phyloP scores from a whole-genome alignment of 2,329 filamentous ascomycete genomes.

The Trichothecium sympodiale region DNA sequence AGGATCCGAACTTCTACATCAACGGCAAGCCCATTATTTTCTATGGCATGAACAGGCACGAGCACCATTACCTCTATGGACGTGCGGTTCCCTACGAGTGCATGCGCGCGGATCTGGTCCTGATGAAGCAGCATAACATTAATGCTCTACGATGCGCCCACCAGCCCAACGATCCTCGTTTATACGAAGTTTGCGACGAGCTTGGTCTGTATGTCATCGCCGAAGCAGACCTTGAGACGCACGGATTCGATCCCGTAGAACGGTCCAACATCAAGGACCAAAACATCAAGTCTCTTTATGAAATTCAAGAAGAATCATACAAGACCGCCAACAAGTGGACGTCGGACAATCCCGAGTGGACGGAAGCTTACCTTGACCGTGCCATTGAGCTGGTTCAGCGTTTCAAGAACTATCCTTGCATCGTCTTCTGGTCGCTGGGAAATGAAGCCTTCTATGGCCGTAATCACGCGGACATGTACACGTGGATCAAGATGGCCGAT shows the following conservation, averaged over 20 bases:
- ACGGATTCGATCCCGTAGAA: constrained; percentile 40
- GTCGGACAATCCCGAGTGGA: constrained; percentile 50
- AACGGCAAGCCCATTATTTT: constrained; percentile 56
- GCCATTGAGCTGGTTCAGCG: constrained; percentile 47
- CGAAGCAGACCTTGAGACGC: constrained; percentile 40
- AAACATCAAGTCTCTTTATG: constrained; percentile 12
- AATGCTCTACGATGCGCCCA: constrained; percentile 61
- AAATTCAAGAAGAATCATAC: constrained; percentile 35
- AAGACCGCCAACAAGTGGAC: constrained; percentile 32
- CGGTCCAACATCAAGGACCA: constrained; percentile 9
- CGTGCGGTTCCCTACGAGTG: constrained; percentile 43
- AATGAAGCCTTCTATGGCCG: constrained; percentile 64
- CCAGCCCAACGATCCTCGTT: constrained; percentile 50
- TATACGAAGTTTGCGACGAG: constrained; percentile 52
- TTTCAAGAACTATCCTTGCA: constrained; percentile 60
- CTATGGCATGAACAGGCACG: constrained; percentile 59
- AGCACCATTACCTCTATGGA: constrained; percentile 54
- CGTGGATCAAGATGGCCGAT: constrained; percentile 48
- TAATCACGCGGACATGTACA: constrained; percentile 59
- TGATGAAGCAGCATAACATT: constrained; percentile 63
- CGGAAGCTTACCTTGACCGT: constrained; percentile 55
- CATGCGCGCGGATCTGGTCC: constrained; percentile 36
- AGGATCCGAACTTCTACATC: constrained; percentile 49
- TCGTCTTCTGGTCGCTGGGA: constrained; percentile 64
- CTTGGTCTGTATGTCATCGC: constrained; percentile 52